phyloP scores from a whole-genome alignment of 139 green algal species.

The Chlorella ohadii region DNA sequence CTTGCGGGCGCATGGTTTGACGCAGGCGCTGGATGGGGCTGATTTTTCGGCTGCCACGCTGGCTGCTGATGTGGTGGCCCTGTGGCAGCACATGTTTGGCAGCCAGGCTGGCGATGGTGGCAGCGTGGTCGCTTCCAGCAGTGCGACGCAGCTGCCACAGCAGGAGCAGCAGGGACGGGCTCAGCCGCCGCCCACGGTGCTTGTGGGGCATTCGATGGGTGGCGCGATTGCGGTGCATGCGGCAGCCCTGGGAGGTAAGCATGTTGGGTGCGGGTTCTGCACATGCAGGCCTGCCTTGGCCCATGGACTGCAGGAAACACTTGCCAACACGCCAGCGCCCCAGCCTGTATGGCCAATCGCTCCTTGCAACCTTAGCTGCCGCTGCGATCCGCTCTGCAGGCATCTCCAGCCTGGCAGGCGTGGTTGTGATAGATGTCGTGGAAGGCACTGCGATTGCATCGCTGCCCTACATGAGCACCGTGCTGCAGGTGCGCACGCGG shows the following conservation, averaged over 20 bases:
- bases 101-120: constrained; percentile 47
- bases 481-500: constrained; percentile 58
- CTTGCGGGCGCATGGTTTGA: constrained; percentile 81
- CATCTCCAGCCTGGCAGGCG: constrained; percentile 67
- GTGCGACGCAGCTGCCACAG: neutral
- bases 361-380: too few species aligned
- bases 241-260: constrained; percentile 54
- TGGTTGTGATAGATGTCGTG: constrained; percentile 94
- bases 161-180: constrained; percentile 25
- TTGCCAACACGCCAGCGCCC: too few species aligned
- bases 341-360: too few species aligned
- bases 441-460: constrained; percentile 87
- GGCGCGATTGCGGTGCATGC: constrained; percentile 80
- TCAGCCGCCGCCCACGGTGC: constrained; percentile 61
- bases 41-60: constrained; percentile 81
- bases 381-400: neutral
- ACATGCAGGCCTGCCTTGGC: too few species aligned
- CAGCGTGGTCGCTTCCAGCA: neutral
- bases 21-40: constrained; percentile 49
- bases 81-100: constrained; percentile 74
- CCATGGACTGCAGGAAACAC: too few species aligned
- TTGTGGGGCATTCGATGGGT: constrained; percentile 92
- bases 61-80: constrained; percentile 63
- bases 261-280: neutral
- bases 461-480: constrained; percentile 78